Base-by-base conservation (phyloP, 2,329 filamentous ascomycete species). In the Trichophyton equinum region DNA sequence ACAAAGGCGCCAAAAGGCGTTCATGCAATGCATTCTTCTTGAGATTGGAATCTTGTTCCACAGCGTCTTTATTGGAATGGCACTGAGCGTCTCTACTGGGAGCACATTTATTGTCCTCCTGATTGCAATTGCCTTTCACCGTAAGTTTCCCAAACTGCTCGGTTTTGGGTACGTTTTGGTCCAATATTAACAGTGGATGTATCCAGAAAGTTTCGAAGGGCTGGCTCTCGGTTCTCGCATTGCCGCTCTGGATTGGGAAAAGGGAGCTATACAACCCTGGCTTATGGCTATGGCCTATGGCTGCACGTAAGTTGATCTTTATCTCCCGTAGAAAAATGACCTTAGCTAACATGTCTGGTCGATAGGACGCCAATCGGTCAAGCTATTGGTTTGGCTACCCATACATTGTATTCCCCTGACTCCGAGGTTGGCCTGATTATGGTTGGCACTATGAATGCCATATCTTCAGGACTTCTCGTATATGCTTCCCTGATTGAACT, bases 391-490 rank as follows among this genome's bases (percentile, higher is more conserved):
- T 77, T 92, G n/a, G 76, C 85, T 2, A 83, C 89, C 2, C 87
- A 91, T 69, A 82, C 82, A 11, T 77, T 90, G 64, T 92, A 91
- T 73, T 86, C 87, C 64, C 88, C 88, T 0, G 79, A 82, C 68
- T 88, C 85, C 63, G 82, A 88, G 71, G 81, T 83, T 0, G 88
- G 88, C 0, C 75, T 92, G 36, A 76, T 92, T 11, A 82, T 91
- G 69, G 88, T 91, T 1, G 88, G 88, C 13, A 81, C 87, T 66
- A 91, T 91, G 87, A 91, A 92, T 66, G 87, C 87, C 57, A 85
- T 92, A 42, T 89, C 86, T 0, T 83, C 85, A n/a, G 88, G 88
- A 0, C 76, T 92, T 44, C 73, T 92, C 40, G 78, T 91, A 5
- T 92, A 89, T 67, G 87, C 88, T 0, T 88, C 87, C 0, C 74